Percentiles rank a stretch among this genome's conserved stretches.
Evolutionary conservation across 2,329 filamentous ascomycete species (phyloP).

Genomic region (Zymoseptoria tritici): DNA sequence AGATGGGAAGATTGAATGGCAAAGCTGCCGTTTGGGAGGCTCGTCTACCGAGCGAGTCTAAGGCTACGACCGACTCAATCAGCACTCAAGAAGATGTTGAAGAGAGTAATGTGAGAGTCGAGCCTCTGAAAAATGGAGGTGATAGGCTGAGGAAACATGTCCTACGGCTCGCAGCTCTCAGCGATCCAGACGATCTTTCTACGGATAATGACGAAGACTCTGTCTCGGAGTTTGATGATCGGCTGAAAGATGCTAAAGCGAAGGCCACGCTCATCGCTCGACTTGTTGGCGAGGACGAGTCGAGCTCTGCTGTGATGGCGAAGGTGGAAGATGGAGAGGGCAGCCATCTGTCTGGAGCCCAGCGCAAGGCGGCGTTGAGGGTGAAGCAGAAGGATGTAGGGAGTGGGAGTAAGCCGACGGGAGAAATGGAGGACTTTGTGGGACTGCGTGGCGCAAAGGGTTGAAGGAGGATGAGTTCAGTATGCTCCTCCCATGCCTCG

Average conservation of each 20-base stretch:
- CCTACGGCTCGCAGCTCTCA: constrained; percentile 63
- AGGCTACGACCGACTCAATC: background rate
- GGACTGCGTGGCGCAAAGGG: constrained; percentile 14
- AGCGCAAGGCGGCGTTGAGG: constrained; percentile 11
- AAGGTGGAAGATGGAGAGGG: background rate
- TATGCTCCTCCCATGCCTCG: background rate
- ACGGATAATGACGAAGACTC: constrained; percentile 81
- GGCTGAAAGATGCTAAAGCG: constrained; percentile 71
- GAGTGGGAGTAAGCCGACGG: constrained; percentile 21
- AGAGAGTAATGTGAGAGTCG: background rate
- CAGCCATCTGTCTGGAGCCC: background rate
- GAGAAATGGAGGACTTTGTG: constrained; percentile 34
- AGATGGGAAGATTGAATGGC: constrained; percentile 71
- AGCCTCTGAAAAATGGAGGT: background rate
- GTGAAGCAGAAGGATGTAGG: constrained; percentile 15
- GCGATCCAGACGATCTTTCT: constrained; percentile 69
- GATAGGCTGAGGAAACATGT: constrained; percentile 70
- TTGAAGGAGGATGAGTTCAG: background rate
- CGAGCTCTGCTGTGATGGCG: background rate
- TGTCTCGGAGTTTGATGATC: constrained; percentile 85
- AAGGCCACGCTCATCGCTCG: constrained; percentile 82
- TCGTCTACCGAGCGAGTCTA: constrained; percentile 43
- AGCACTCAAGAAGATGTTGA: background rate
- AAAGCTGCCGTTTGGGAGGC: constrained; percentile 78
- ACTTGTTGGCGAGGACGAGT: constrained; percentile 46